A percentile compares a stretch with the other conserved stretches of the same genome.
Conservation (phyloP, 345 rosid species). For the Alliaria petiolata region DNA sequence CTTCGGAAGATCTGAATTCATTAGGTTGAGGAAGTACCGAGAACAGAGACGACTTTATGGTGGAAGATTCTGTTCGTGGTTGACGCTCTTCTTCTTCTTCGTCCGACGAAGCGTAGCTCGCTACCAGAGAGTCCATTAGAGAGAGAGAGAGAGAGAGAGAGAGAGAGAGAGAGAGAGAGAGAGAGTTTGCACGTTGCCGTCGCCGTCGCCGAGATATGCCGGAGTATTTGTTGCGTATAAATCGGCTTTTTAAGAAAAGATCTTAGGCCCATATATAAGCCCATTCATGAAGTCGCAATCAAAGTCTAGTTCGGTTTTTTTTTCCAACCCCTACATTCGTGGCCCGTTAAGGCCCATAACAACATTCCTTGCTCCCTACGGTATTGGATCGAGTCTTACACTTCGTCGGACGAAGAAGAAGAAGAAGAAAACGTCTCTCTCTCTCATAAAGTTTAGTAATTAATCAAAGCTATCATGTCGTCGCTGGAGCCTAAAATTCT, state of each 20-base stretch:
- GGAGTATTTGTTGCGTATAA: neutral
- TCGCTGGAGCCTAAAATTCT: too few relatives aligned
- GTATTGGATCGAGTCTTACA: too few relatives aligned
- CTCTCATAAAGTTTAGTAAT: too few relatives aligned
- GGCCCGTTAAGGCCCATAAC: too few relatives aligned
- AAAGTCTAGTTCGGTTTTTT: too few relatives aligned
- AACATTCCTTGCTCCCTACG: too few relatives aligned
- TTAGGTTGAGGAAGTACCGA: slow-evolving; percentile 50
- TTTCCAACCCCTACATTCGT: too few relatives aligned
- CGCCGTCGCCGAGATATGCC: neutral
- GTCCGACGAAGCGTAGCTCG: slow-evolving; percentile 82
- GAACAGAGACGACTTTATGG: slow-evolving; percentile 35
- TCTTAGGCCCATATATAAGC: slow-evolving; percentile 22
- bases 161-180: too few relatives aligned
- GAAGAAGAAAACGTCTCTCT: too few relatives aligned
- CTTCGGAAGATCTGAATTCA: slow-evolving; percentile 19
- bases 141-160: neutral
- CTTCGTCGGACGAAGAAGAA: too few relatives aligned
- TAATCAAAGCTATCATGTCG: too few relatives aligned
- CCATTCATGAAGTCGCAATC: neutral
- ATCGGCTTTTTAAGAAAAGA: neutral
- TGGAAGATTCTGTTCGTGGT: neutral
- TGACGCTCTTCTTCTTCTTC: slow-evolving; percentile 58
- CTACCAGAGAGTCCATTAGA: slow-evolving; percentile 74
- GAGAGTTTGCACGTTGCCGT: neutral